Evolutionary conservation across 2,329 filamentous ascomycete species (phyloP), one percentile per base, ranked within the genome.

Genomic region (Apiospora arundinis): DNA sequence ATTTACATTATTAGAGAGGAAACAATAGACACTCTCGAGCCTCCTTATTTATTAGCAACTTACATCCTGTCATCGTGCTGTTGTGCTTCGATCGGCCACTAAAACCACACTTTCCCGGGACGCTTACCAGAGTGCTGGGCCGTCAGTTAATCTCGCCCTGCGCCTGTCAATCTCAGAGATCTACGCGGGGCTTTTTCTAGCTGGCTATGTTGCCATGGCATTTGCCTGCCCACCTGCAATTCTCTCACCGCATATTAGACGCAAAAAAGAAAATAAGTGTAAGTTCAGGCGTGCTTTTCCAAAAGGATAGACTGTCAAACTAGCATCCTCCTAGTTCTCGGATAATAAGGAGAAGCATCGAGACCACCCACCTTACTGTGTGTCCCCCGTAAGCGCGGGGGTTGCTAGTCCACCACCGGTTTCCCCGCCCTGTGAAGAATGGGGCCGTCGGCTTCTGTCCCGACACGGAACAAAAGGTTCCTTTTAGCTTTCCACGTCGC

Each of bases 161-260:
- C 42, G 42, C 42, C 42, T 45, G 42, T 16, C 52, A 32, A 14
- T 28, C 21, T 32, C 7, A 7, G 8, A 9, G 28, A 63, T 40
- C 21, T 63, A n/a, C 56, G 56, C 56, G 56, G 32, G 56, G 56
- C 40, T 40, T 25, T 32, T n/a, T n/a, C n/a, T n/a, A n/a, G n/a
- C n/a, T n/a, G n/a, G n/a, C n/a, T n/a, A n/a, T n/a, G n/a, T n/a
- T 2, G 2, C 28, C 56, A 11, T 40, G 32, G 9, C 56, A 63
- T 37, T 63, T 49, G 46, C 11, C n/a, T 21, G 12, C 11, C 21
- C 25, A 37, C 52, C 7, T 32, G 2, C 9, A 28, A 37, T 7
- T 37, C 25, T 37, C 52, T 9, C 52, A 32, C 28, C 28, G 7
- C 16, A 32, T 37, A 4, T 60, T 21, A 12, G n/a, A 3, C 0